A percentile compares a stretch with the other conserved stretches of the same genome.
These are phyloP conservation scores for Amphibolis antarctica DNA, from an alignment of 106 monocot genomes.

Conservation along the genomic window DNA sequence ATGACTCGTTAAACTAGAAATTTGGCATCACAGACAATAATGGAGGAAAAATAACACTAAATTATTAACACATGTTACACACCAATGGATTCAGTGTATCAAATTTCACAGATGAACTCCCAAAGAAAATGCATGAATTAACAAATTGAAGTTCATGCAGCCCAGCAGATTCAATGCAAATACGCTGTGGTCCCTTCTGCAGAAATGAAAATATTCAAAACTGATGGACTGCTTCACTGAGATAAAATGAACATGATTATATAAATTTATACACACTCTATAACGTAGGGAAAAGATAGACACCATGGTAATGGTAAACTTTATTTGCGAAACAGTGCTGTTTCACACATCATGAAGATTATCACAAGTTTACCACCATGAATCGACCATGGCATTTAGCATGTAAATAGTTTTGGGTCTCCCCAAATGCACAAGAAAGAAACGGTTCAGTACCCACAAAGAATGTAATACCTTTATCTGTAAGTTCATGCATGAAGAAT, in stretches of 20 bases:
- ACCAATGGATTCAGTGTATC: slow-evolving; percentile 45
- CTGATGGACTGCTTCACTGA: neutral
- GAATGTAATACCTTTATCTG: slow-evolving; percentile 46
- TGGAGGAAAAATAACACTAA: neutral
- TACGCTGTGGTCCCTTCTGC: slow-evolving; percentile 76
- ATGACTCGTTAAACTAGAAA: neutral
- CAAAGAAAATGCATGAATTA: slow-evolving; percentile 78
- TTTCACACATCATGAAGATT: neutral
- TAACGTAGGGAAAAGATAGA: too few species aligned
- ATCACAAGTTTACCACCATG: neutral
- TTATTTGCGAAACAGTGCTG: neutral
- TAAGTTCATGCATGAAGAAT: slow-evolving; percentile 41
- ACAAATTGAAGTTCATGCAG: slow-evolving; percentile 72
- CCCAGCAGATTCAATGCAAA: slow-evolving; percentile 69
- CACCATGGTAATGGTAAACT: too few species aligned
- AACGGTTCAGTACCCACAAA: neutral
- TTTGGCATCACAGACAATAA: neutral
- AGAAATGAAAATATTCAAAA: slow-evolving; percentile 5
- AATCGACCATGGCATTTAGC: neutral
- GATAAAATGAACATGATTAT: neutral
- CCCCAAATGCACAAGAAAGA: neutral
- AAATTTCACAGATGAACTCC: slow-evolving; percentile 47
- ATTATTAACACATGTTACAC: slow-evolving; percentile 1
- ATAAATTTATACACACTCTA: neutral
- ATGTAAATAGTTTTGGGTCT: neutral